Conservation (phyloP, 805 yeast species). For the Metschnikowia cerradonensis region DNA sequence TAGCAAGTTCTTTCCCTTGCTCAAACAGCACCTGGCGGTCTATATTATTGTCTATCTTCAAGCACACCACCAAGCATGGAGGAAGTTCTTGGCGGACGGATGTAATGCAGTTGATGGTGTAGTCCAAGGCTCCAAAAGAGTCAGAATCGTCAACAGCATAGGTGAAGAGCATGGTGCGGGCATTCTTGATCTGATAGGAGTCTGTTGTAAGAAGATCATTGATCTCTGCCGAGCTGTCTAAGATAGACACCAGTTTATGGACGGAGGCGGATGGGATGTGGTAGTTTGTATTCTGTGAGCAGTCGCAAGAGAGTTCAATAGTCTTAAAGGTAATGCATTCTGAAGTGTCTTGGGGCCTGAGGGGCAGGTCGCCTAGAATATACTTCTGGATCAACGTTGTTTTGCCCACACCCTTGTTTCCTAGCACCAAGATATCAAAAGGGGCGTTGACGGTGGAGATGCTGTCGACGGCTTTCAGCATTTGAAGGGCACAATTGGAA, state of each 20-base stretch:
- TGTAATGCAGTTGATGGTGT: constrained; percentile 23
- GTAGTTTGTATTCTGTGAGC: background rate
- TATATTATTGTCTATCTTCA: constrained; percentile 24
- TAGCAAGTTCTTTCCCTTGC: constrained; percentile 29
- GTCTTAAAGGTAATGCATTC: constrained; percentile 10
- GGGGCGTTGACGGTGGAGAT: constrained; percentile 11
- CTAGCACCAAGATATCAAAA: constrained; percentile 17
- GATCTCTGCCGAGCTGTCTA: constrained; percentile 25
- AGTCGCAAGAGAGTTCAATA: constrained; percentile 4
- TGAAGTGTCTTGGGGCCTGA: constrained; percentile 7
- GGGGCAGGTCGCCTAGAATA: constrained; percentile 10
- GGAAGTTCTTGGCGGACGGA: constrained; percentile 24
- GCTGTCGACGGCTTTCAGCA: constrained; percentile 11
- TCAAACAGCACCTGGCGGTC: constrained; percentile 27
- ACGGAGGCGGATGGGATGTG: background rate
- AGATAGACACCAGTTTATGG: constrained; percentile 26
- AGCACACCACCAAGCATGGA: constrained; percentile 29
- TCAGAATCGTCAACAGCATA: constrained; percentile 26
- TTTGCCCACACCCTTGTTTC: constrained; percentile 15
- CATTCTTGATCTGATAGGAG: constrained; percentile 27
- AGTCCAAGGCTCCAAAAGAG: constrained; percentile 28
- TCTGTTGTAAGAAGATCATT: constrained; percentile 28
- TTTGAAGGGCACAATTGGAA: background rate
- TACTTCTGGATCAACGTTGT: constrained; percentile 14
- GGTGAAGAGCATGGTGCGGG: constrained; percentile 26